Evolutionary conservation across 768 basidiomycete genomes (phyloP), one percentile per base, ranked within the genome.

Genomic region (Heimioporus sp.): DNA sequence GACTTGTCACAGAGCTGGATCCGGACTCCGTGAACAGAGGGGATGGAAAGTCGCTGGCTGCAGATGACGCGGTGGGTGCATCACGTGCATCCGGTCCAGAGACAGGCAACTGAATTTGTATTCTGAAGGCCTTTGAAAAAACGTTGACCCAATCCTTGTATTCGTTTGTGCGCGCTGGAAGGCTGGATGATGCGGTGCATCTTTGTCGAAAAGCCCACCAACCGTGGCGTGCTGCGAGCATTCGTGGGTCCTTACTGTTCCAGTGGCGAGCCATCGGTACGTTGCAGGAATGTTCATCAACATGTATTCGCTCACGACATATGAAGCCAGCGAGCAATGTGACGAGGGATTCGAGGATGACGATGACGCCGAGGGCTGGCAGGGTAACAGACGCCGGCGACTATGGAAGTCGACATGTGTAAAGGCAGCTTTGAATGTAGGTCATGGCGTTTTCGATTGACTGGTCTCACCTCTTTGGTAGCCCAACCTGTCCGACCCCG

Each of bases 371-470:
- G 80, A 83, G 35, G 65, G 70, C 0, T 86, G 81, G 82, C 72
- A 75, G 19, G 97, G 97, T 2, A 98, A 96, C 65, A 76, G 78
- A 31, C 81, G 81, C 24, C 74, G 94, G 51, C 79, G 76, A 56
- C 70, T 96, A 6, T 99, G 97, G 97, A 97, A 97, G 72, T 75
- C 83, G 16, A 81, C 86, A 2, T 98, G 94, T 65, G 79, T 82
- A 38, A 82, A 83, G 21, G 83, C 90, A 8, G 92, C 93, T 8
- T 74, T 85, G 5, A 91, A 85, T 58, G 91, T 92, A 58, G n/a
- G 46, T 37, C 12, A 5, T 6, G 2, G 12, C 15, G 19, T 20
- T 48, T 9, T 0, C 5, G 16, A 12, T 16, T 30, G 13, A 41
- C 34, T 21, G 8, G 30, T 49, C 52, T 66, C 20, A 66, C 11